These are phyloP conservation scores for Boletus chippewaensis DNA, from an alignment of 1,284 basidiomycete species.

Conservation along the genomic window DNA sequence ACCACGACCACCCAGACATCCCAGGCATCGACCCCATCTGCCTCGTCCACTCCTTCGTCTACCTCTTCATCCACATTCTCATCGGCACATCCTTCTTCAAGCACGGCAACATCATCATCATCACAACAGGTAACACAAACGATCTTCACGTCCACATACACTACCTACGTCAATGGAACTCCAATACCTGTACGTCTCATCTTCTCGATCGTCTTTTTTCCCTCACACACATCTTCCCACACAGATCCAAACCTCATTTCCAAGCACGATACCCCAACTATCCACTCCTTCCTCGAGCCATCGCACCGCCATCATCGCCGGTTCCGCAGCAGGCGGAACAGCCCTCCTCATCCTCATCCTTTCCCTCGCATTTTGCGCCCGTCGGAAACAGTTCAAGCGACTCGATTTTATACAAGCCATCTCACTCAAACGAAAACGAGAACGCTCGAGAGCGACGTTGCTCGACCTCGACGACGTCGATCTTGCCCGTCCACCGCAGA, in stretches of 20 bases:
- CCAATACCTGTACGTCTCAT: constrained; percentile 15
- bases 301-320: constrained; percentile 42
- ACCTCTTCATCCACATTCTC: neutral
- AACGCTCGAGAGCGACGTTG: constrained; percentile 35
- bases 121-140: constrained; percentile 6
- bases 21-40: constrained; percentile 1
- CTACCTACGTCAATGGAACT: constrained; percentile 17
- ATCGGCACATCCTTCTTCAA: neutral
- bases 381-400: constrained; percentile 38
- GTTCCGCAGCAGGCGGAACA: constrained; percentile 40
- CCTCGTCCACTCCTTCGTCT: neutral
- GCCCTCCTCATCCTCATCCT: constrained; percentile 36
- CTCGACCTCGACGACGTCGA: constrained; percentile 43
- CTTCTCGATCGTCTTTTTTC: too few relatives aligned
- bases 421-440: constrained; percentile 30
- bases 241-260: constrained; percentile 14
- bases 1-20: neutral
- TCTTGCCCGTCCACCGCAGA: constrained; percentile 21
- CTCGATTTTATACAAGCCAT: constrained; percentile 34
- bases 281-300: constrained; percentile 11
- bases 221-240: too few relatives aligned
- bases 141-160: constrained; percentile 20
- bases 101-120: constrained; percentile 6
- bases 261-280: constrained; percentile 17
- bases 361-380: constrained; percentile 37